Evolutionary conservation across 2,329 filamentous ascomycete species (phyloP), one percentile per base, ranked within the genome.

Genomic region (Nigrograna mackinnonii): DNA sequence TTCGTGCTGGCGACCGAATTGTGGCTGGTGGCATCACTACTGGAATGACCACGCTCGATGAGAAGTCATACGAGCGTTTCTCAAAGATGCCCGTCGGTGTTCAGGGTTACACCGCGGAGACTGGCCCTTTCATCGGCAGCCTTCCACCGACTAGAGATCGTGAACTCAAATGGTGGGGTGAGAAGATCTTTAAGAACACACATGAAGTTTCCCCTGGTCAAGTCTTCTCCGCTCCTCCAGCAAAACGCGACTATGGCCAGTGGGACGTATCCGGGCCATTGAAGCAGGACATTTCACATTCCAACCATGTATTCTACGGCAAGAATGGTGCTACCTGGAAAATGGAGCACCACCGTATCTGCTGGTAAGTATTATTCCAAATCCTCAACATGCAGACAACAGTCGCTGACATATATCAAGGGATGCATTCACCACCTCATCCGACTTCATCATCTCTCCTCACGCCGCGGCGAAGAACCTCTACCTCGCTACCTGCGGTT

Each of bases 341-440:
- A 48, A 76, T 83, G 64, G 77, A 78, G 42, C 80, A 84, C 56
- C 78, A 84, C 56, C 76, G 84, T 5, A 80, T 86, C 44, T 86
- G 83, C 75, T 87, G 84, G 83, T 85, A 63, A 63, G 57, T 39
- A 28, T 28, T 12, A 12, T 22, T 28, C 5, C 18, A 14, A 5
- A 21, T 22, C 12, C 6, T 11, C 31, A 28, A 40, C 9, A 7
- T 7, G 35, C 35, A 18, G 31, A 14, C 4, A n/a, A n/a, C n/a
- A n/a, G n/a, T n/a, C n/a, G n/a, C 13, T 18, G 78, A 49, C 68
- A 4, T 37, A 36, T n/a, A 42, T 52, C 43, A 41, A 86, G 83
- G 84, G 84, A 86, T 49, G 83, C 82, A 7, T 80, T 85, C 52
- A 79, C 76, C 0, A 74, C 75, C 1, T 71, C 72, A n/a, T 78